Evolutionary conservation across 768 basidiomycete genomes (phyloP), one percentile per base, ranked within the genome.

Genomic region (Plicaturopsis crispa): DNA sequence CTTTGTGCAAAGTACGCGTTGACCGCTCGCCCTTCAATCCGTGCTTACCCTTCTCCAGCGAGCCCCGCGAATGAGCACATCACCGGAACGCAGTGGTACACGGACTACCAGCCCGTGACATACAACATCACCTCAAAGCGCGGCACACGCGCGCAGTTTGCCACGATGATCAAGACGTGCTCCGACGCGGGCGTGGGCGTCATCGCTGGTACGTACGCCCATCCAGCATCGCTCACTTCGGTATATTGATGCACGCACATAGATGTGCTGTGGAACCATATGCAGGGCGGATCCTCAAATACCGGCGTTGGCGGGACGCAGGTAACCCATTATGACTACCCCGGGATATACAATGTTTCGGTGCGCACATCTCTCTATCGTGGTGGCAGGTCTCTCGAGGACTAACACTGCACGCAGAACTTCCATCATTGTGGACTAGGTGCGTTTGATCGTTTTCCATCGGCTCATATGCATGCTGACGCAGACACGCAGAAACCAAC

Each of bases 101-200:
- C 80, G 0, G 80, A 82, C 50, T 83, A 84, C 48, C 81, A 72
- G 43, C 73, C 75, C 4, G 78, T 80, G 0, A 80, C 79, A 1
- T 81, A 83, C 50, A 79, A 39, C 7, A 51, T 83, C 35, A 77
- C 67, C 1, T 80, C 78, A 1, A 84, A 83, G 53, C 75, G 78
- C 1, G 82, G 81, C 4, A 64, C 73, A 44, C 66, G 76, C 12
- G 41, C 54, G 3, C 75, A 81, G 42, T 81, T 65, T 11, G 26
- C 51, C 41, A 61, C 44, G 53, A 71, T 79, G 76, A 52, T 78
- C 17, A 44, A 50, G 3, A 48, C 69, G 0, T 78, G 76, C 49
- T 72, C 75, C 45, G 47, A 56, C 12, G 75, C 72, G 13, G 75
- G 75, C n/a, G 75, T 78, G 14, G 64, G 63, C 31, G 73, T 78